phyloP scores from a whole-genome alignment of 1,284 basidiomycete genomes.

The Marasmius oreades region DNA sequence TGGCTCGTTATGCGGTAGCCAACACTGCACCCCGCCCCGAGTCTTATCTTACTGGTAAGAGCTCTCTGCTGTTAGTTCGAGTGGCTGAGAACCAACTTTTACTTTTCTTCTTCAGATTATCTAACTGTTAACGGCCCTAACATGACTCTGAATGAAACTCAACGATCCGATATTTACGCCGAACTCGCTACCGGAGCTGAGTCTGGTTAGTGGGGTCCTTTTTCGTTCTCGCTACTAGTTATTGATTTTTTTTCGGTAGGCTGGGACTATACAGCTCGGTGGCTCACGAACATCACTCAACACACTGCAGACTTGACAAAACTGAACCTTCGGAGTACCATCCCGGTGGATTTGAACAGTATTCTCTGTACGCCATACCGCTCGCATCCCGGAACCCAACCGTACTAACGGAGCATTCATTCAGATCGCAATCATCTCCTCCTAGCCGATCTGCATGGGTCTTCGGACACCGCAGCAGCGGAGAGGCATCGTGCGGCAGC shows the following conservation, averaged over 20 bases:
- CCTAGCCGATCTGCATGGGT: constrained; percentile 63
- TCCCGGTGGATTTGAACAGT: constrained; percentile 82
- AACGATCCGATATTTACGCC: constrained; percentile 74
- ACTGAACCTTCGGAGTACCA: constrained; percentile 65
- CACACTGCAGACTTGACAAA: constrained; percentile 52
- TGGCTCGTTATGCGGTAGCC: constrained; percentile 73
- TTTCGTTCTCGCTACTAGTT: neutral
- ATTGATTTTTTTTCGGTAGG: constrained; percentile 17
- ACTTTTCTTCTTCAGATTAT: constrained; percentile 57
- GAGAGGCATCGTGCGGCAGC: constrained; percentile 59
- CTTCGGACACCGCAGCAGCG: constrained; percentile 41
- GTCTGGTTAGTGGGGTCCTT: constrained; percentile 42
- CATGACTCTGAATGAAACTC: constrained; percentile 51
- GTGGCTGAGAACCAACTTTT: neutral
- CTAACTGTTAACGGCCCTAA: constrained; percentile 65
- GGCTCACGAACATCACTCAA: constrained; percentile 32
- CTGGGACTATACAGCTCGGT: constrained; percentile 46
- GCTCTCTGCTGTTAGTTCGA: neutral
- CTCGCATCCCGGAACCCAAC: neutral
- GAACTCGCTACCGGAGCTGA: constrained; percentile 89
- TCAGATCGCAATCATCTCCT: constrained; percentile 62
- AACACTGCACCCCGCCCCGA: constrained; percentile 91
- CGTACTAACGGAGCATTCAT: neutral
- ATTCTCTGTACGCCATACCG: constrained; percentile 64
- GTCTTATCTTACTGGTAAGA: constrained; percentile 58